A percentile compares a stretch with the other conserved stretches of the same genome.
These are phyloP conservation scores for Mycena venus DNA, from an alignment of 768 basidiomycete genomes.

Conservation along the genomic window DNA sequence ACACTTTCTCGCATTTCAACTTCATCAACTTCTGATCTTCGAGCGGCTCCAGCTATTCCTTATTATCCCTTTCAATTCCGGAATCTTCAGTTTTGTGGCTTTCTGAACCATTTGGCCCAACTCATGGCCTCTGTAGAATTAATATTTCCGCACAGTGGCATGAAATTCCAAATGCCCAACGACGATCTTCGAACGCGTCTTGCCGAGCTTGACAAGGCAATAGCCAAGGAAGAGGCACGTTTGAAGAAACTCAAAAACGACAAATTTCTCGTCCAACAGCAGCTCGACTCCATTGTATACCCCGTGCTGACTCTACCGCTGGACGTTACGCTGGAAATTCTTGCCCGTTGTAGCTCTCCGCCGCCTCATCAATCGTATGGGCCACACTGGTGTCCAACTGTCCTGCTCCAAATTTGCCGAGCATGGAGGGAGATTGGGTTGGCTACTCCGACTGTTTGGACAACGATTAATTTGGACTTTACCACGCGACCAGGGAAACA, in stretches of 20 bases:
- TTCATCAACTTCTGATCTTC: too few species aligned
- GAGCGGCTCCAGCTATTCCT: too few species aligned
- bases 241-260: neutral
- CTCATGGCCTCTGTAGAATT: too few species aligned
- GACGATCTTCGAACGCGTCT: conserved; percentile 6
- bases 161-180: neutral
- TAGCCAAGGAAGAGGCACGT: neutral
- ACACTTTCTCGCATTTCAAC: too few species aligned
- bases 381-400: neutral
- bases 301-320: neutral
- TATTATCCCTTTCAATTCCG: too few species aligned
- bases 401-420: neutral
- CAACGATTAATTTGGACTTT: neutral
- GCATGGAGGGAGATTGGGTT: conserved; percentile 12
- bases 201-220: neutral
- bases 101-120: too few species aligned
- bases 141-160: too few species aligned
- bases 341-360: neutral
- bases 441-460: neutral
- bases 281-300: neutral
- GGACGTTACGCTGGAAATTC: neutral
- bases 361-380: too few species aligned
- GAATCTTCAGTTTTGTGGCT: too few species aligned
- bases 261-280: neutral
- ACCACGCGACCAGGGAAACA: neutral